Conservation (phyloP, 2,329 filamentous ascomycete species). For the Diaporthe sp. region DNA sequence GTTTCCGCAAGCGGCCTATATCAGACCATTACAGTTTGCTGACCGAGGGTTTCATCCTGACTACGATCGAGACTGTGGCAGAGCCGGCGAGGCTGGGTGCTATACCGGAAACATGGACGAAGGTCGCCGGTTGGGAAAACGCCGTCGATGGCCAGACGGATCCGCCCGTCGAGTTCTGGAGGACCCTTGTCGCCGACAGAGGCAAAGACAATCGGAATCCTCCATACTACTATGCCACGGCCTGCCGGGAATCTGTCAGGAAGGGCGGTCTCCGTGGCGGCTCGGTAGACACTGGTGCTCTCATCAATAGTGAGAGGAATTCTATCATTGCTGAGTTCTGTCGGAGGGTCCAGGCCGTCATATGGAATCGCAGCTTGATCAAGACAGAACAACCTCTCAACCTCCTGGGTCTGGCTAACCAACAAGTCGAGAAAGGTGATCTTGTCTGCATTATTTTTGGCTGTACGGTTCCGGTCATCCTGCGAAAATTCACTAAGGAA, state of each 20-base stretch:
- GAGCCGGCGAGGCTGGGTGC: not conserved
- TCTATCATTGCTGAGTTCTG: slow-evolving; percentile 43
- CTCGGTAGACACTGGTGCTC: slow-evolving; percentile 36
- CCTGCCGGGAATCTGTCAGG: slow-evolving; percentile 39
- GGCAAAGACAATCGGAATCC: slow-evolving; percentile 40
- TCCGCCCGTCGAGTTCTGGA: slow-evolving; percentile 42
- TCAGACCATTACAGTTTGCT: slow-evolving; percentile 44
- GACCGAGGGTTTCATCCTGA: slow-evolving; percentile 45
- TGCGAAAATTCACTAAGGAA: slow-evolving; percentile 7
- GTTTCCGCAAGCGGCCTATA: slow-evolving; percentile 40
- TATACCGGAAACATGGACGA: slow-evolving; percentile 12
- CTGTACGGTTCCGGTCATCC: slow-evolving; percentile 40
- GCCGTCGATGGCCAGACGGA: slow-evolving; percentile 10
- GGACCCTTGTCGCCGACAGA: slow-evolving; percentile 41
- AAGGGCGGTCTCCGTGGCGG: slow-evolving; percentile 40
- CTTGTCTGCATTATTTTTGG: slow-evolving; percentile 40
- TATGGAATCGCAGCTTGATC: slow-evolving; percentile 41
- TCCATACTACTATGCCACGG: slow-evolving; percentile 41
- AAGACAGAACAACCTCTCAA: slow-evolving; percentile 32
- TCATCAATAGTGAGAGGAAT: slow-evolving; percentile 42
- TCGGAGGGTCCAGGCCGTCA: slow-evolving; percentile 41
- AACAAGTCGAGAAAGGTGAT: slow-evolving; percentile 35
- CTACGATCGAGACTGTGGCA: slow-evolving; percentile 36
- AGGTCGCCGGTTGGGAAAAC: slow-evolving; percentile 32
- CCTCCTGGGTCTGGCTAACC: slow-evolving; percentile 32